Base-by-base conservation (phyloP, 2,329 filamentous ascomycete species). In the Botrytis paeoniae region DNA sequence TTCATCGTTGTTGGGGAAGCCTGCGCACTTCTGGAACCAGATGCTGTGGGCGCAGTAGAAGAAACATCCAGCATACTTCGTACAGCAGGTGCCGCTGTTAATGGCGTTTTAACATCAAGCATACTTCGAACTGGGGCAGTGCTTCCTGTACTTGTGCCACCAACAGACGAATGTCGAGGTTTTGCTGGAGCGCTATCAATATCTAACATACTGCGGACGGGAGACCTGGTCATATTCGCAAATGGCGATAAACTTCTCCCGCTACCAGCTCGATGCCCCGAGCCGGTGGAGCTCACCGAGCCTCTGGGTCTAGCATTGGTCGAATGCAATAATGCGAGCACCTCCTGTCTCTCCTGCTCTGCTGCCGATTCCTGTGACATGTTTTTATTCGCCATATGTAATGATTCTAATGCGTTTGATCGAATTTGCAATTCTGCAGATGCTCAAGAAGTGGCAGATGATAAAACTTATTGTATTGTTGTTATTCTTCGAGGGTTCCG, bases 351-450 rank as follows among this genome's bases (percentile, higher is more conserved):
- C 85, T 95, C 93, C 84, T 94, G 91, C 80, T 94, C 92, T 75
- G 94, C 85, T 76, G 91, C 89, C 66, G 91, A 88, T 83, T 94
- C 92, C 79, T 95, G 88, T 79, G 92, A 94, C 91, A 93, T 93
- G 32, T 85, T 84, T 68, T 76, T 73, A n/a, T 18, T 59, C 54
- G 77, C 73, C 79, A 80, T 81, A 39, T 57, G n/a, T 32, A 68
- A 35, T 57, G 74, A n/a, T 37, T 32, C 18, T 25, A 14, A 51
- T 72, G 43, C 16, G 9, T 22, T 69, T 22, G n/a, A 60, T 45
- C 57, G 35, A 32, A 35, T 51, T 45, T 72, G 63, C 70, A 12
- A 66, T 69, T 72, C 39, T n/a, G 29, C 32, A 29, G 51, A 37
- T 25, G 12, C 41, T 29, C 62, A 18, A 35, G 63, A 39, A 32